Percentiles rank a stretch among this genome's conserved stretches.
These are phyloP conservation scores for Rehmannia glutinosa DNA, from an alignment of 257 asterid species.

Conservation along the genomic window DNA sequence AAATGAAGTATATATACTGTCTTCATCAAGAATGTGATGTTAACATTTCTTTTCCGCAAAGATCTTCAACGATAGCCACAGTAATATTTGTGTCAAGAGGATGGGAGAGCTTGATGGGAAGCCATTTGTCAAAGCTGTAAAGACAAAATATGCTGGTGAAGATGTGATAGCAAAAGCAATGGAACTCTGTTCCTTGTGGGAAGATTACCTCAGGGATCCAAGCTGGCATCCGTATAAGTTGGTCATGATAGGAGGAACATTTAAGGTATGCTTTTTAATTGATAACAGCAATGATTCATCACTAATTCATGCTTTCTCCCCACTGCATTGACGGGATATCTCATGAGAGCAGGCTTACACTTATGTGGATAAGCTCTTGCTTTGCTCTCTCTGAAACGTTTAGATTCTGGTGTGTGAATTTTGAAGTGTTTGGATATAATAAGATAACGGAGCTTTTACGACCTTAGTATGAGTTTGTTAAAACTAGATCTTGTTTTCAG, in stretches of 20 bases:
- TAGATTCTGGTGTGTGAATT: neutral
- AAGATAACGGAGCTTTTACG: neutral
- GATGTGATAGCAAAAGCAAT: conserved; percentile 34
- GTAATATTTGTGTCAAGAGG: conserved; percentile 58
- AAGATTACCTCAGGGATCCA: conserved; percentile 64
- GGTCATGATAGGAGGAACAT: conserved; percentile 42
- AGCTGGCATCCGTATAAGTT: conserved; percentile 76
- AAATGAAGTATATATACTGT: neutral
- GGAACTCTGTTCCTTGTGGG: conserved; percentile 54
- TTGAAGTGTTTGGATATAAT: neutral
- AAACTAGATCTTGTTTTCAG: neutral
- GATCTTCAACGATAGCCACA: conserved; percentile 43
- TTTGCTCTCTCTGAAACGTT: neutral
- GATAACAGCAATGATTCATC: neutral
- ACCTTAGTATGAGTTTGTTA: neutral
- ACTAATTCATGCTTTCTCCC: neutral
- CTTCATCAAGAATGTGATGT: conserved; percentile 9
- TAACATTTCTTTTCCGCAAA: conserved; percentile 8
- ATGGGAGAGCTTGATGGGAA: conserved; percentile 64
- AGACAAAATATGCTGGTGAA: conserved; percentile 32
- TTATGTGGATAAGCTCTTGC: neutral
- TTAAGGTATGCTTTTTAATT: conserved; percentile 41
- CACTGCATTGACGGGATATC: conserved; percentile 4
- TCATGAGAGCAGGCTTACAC: neutral
- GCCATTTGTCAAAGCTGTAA: conserved; percentile 40